Evolutionary conservation across 2,329 filamentous ascomycete species (phyloP).

Genomic region (Beauveria medogensis): DNA sequence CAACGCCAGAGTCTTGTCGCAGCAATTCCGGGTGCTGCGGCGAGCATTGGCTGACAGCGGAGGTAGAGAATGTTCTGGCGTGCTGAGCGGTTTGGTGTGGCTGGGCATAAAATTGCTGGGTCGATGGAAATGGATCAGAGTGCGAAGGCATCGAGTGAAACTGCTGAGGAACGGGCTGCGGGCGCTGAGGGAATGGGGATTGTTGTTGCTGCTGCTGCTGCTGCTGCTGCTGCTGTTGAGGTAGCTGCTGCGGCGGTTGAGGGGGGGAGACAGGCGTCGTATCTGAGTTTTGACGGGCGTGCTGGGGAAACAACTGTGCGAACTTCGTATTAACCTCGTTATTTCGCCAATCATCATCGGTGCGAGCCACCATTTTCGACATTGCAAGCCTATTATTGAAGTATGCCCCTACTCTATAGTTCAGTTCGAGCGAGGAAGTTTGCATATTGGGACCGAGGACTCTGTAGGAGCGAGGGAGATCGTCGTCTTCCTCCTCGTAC

Average conservation of each 20-base stretch:
- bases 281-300: slow-evolving; percentile 11
- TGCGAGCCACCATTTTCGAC: slow-evolving; percentile 30
- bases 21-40: background rate
- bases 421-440: slow-evolving; percentile 52
- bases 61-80: background rate
- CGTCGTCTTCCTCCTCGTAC: slow-evolving; percentile 92
- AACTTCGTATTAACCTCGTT: slow-evolving; percentile 41
- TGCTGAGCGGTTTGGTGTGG: background rate
- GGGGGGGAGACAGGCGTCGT: background rate
- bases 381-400: slow-evolving; percentile 35
- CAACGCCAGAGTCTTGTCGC: slow-evolving; percentile 2
- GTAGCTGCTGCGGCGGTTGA: background rate
- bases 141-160: background rate
- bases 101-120: background rate
- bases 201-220: background rate
- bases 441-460: slow-evolving; percentile 55
- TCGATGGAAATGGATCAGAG: background rate
- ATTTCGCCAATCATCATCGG: slow-evolving; percentile 32
- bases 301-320: slow-evolving; percentile 36
- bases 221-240: background rate
- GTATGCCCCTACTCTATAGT: slow-evolving; percentile 48
- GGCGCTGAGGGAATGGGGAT: background rate
- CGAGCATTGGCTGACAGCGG: background rate
- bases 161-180: slow-evolving; percentile 4
- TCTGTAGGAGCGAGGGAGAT: slow-evolving; percentile 59